Base-by-base conservation (phyloP, 805 yeast species). In the Ogataea populi-albae region DNA sequence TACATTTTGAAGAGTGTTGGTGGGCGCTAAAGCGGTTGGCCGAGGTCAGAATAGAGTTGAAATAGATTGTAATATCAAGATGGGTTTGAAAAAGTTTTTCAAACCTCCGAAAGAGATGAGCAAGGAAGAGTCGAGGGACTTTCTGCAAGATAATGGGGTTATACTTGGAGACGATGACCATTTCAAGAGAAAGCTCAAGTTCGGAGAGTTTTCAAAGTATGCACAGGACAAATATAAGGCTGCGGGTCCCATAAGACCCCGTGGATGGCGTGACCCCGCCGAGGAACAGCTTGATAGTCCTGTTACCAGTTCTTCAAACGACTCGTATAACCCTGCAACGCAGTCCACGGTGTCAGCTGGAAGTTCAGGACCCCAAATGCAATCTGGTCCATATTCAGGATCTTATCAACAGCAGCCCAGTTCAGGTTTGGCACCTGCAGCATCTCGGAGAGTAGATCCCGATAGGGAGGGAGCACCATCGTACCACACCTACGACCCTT, bases 81-180 rank as follows among this genome's bases (percentile, higher is more conserved):
- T 73, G 79, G 79, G 78, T 11, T 43, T 73, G 35, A 73, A 66
- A 49, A 69, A 65, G 29, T 56, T 71, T 30, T 73, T 72, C 52
- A 73, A 63, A 37, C 69, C 77, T 14, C 75, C 75, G 10, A 63
- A 68, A 34, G 79, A 74, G 49, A 65, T 65, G 35, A 62, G 66
- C 4, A 57, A 60, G 16, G 65, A 65, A 11, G 64, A 65, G 28
- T 61, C 67, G 29, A 55, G 66, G 26, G 73, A 71, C 10, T 46
- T 56, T 12, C 56, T 75, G 45, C 60, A 61, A 41, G 65, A 64
- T 23, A 53, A 66, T 24, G 78, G 77, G 27, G 58, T 73, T 17
- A 52, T 65, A 3, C 61, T 65, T 12, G 70, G 65, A 40, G 57
- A 59, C 10, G 58, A 54, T 3, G 45, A 42, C n/a, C 39, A 37